Evolutionary conservation across 2,329 filamentous ascomycete species (phyloP), one percentile per base, ranked within the genome.

Genomic region (Conoideocrella luteorostrata): DNA sequence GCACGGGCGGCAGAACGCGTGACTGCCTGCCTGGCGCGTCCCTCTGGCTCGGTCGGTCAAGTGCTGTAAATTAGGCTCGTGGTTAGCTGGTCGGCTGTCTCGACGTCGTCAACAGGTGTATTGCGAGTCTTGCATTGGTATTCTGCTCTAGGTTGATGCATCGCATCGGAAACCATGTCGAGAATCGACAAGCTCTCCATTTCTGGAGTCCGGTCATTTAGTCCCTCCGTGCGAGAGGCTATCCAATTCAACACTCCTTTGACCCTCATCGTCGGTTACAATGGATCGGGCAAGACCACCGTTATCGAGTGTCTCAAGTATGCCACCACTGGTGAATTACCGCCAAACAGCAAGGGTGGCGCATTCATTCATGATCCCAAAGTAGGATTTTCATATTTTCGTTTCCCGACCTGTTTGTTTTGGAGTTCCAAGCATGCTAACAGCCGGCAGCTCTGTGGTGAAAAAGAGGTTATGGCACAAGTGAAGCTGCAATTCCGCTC

Each of bases 281-380:
- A 98, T 69, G 93, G 93, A 44, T 97, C 91, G 1, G 93, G 93
- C 49, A 98, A 98, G 70, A 98, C 93, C 9, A 97, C 93, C 46
- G 95, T 98, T 60, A 98, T 98, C 66, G 93, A 98, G 66, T 95
- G 89, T 62, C 84, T 98, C 58, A 96, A 96, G 62, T 98, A 96
- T 80, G 90, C 88, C 41, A 96, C 94, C 15, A 96, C 90, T 7
- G 94, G 93, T 45, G 86, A 94, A 57, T 77, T 95, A 38, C 93
- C 93, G 2, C 88, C 93, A 24, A 95, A 96, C 70, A 90, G 84
- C 69, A 86, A 83, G 54, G 85, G 86, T 22, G 90, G 89, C 24
- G 90, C 91, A 39, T 98, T 97, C 62, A 88, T 98, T 50, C 91
- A 98, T 62, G 93, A 98, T 57, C 93, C 93, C n/a, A 93, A 93